A percentile compares a stretch with the other conserved stretches of the same genome.
Conservation (phyloP, 495 filamentous ascomycete species). For the Saxophila tyrrhenica region DNA sequence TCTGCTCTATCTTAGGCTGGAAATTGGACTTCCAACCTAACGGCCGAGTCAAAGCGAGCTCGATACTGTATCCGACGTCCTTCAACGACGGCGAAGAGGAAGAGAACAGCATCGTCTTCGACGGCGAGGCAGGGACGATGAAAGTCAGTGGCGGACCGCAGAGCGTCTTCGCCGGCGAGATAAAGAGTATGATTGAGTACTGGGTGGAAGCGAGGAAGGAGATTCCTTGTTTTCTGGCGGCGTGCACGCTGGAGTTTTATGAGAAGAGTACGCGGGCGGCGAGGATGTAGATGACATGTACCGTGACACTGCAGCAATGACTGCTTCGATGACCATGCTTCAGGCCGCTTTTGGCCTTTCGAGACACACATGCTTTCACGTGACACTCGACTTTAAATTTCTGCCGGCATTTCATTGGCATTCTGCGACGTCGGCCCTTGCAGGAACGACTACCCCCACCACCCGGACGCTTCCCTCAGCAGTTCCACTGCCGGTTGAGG, state of each 20-base stretch:
- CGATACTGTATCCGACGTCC: conserved; percentile 56
- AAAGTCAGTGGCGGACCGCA: conserved; percentile 86
- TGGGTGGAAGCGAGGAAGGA: conserved; percentile 88
- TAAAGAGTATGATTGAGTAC: conserved; percentile 71
- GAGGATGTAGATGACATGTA: not conserved
- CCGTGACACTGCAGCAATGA: not conserved
- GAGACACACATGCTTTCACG: too few species aligned
- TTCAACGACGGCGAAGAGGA: conserved; percentile 40
- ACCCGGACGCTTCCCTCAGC: not conserved
- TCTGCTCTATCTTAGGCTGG: conserved; percentile 80
- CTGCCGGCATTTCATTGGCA: too few species aligned
- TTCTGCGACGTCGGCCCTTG: not conserved
- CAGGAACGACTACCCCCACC: too few species aligned
- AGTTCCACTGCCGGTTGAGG: not conserved
- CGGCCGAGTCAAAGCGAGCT: conserved; percentile 78
- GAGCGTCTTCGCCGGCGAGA: conserved; percentile 72
- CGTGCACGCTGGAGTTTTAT: conserved; percentile 81
- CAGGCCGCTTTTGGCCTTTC: too few species aligned
- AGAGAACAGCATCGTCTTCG: conserved; percentile 90
- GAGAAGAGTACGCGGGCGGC: conserved; percentile 59
- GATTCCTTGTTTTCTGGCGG: conserved; percentile 85
- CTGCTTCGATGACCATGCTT: too few species aligned
- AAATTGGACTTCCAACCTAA: conserved; percentile 87
- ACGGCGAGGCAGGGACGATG: conserved; percentile 94
- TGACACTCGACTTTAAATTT: too few species aligned